Base-by-base conservation (phyloP, 805 yeast genomes). In the Candida oleophila region DNA sequence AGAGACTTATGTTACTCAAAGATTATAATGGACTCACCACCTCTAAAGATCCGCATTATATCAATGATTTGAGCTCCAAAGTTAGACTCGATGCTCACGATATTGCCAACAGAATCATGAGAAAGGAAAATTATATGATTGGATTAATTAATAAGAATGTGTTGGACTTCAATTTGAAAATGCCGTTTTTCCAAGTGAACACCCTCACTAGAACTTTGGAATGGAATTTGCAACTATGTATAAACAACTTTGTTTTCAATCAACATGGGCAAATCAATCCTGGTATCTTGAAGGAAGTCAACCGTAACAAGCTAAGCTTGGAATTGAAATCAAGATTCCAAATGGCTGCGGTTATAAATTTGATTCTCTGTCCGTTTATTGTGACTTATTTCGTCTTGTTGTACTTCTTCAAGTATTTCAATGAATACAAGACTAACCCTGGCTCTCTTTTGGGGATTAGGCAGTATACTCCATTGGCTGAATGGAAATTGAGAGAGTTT, bases 41-140 rank as follows among this genome's bases (percentile, higher is more conserved):
- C 9, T 52, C 54, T 21, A 44, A 54, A 11, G 56, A 64, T 9
- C 57, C 55, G 4, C 66, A 65, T 43, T 61, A 57, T 48, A 50
- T 61, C 43, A 68, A 66, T 51, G 91, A 86, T 59, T 72, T 82
- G 48, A 83, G 80, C 49, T 82, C 90, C 1, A 87, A 86, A 57
- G 80, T 82, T 43, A 74, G 91, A 52, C 74, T 94, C 44, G 92
- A 88, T 58, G 96, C 98, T 3, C 97, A 91, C 63, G 94, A 86
- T 57, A 88, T 94, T 43, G 98, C 97, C 12, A 95, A 94, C 61
- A 74, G 99, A 48, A 87, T 94, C 47, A 91, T 94, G 99, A 74
- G 99, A 49, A 88, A 84, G 54, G 99, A 94, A 50, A 94, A 94
- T 61, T 94, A 91, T 63, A 76, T 90, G 75, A 89, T 94, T 60